Percentiles rank a stretch among this genome's conserved stretches.
Evolutionary conservation across 768 basidiomycete species (phyloP).

Genomic region (Auricularia sp.): DNA sequence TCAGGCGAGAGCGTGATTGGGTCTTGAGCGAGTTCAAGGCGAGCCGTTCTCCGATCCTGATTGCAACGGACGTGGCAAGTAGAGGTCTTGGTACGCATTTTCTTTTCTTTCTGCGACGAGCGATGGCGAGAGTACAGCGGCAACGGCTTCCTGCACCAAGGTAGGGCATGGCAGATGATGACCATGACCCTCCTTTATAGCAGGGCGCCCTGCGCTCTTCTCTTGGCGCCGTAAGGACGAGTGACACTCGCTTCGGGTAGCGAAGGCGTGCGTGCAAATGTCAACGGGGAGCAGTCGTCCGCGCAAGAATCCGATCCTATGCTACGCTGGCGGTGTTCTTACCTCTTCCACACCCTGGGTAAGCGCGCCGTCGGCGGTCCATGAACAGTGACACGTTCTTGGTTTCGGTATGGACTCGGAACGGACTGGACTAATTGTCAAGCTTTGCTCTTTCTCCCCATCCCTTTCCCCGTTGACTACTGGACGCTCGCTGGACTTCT

Average conservation of each 20-base stretch:
- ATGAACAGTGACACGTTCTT: neutral
- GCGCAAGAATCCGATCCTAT: neutral
- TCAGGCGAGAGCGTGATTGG: constrained; percentile 96
- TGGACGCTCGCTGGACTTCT: neutral
- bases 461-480: neutral
- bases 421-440: neutral
- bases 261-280: neutral
- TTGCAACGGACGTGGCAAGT: constrained; percentile 98
- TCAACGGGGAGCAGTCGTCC: neutral
- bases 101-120: constrained; percentile 19
- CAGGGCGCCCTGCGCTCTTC: neutral
- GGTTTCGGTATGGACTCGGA: neutral
- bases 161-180: constrained; percentile 2
- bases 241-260: neutral
- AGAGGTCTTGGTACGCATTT: constrained; percentile 95
- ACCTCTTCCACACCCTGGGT: neutral
- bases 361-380: neutral
- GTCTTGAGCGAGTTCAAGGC: constrained; percentile 97
- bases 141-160: neutral
- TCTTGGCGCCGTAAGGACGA: neutral
- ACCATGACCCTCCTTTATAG: neutral
- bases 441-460: neutral
- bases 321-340: neutral
- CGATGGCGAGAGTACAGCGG: neutral
- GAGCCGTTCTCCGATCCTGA: constrained; percentile 92